These are phyloP conservation scores for Phoenix roebelenii DNA, from an alignment of 176 grass and related monocot species.

Conservation along the genomic window DNA sequence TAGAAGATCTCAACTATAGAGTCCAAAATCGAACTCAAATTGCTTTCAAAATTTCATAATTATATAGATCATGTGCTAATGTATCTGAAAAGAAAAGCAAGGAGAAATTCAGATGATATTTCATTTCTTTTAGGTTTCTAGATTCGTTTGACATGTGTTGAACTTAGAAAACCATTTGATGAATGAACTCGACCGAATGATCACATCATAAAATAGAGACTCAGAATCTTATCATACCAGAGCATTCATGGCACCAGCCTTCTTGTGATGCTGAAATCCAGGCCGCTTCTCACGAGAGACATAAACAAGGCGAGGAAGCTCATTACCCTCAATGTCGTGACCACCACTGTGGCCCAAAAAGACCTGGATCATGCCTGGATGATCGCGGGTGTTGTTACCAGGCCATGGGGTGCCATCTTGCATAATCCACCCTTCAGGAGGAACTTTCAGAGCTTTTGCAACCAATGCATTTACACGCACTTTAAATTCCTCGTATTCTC, in stretches of 20 bases:
- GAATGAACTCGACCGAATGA: no score
- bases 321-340: slow-evolving; percentile 85
- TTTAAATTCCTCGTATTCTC: slow-evolving; percentile 99
- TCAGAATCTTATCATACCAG: slow-evolving; percentile 26
- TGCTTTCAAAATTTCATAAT: no score
- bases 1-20: no score
- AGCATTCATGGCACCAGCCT: slow-evolving; percentile 98
- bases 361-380: slow-evolving; percentile 99
- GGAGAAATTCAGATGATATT: no score
- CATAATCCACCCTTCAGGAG: slow-evolving; percentile 91
- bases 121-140: no score
- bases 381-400: slow-evolving; percentile 94
- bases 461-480: slow-evolving; percentile 91
- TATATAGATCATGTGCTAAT: no score
- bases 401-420: slow-evolving; percentile 98
- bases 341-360: slow-evolving; percentile 94
- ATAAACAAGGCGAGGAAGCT: slow-evolving; percentile 87
- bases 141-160: no score
- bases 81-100: no score
- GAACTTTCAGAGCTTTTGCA: slow-evolving; percentile 83
- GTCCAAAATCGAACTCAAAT: no score
- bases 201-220: not conserved
- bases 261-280: slow-evolving; percentile 97
- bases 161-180: no score
- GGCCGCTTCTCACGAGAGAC: slow-evolving; percentile 98